Conservation (phyloP, 208 protist genomes). For the Strigomonas culicis region DNA sequence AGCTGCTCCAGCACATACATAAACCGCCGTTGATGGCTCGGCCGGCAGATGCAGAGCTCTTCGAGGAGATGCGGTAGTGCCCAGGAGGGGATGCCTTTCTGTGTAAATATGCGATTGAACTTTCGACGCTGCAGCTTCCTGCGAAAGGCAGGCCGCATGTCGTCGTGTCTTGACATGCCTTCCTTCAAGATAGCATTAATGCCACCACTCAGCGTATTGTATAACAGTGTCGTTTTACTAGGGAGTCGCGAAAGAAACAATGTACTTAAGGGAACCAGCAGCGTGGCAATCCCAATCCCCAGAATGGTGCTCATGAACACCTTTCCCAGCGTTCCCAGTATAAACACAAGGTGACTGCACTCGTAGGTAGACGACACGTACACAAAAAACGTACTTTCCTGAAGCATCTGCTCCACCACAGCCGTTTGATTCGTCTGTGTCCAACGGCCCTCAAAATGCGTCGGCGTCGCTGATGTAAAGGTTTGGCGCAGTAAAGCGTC, state of each 20-base stretch:
- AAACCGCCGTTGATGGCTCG: conserved; percentile 56
- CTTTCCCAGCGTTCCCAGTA: conserved; percentile 49
- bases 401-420: conserved; percentile 24
- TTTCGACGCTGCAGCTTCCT: conserved; percentile 49
- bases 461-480: conserved; percentile 47
- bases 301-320: conserved; percentile 31
- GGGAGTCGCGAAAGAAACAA: conserved; percentile 42
- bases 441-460: conserved; percentile 28
- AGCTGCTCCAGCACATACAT: conserved; percentile 65
- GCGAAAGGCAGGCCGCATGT: conserved; percentile 67
- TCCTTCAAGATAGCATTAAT: conserved; percentile 35
- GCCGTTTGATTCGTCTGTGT: conserved; percentile 36
- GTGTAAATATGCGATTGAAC: conserved; percentile 51
- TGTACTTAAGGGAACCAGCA: conserved; percentile 51
- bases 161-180: conserved; percentile 51
- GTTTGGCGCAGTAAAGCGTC: conserved; percentile 41
- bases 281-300: conserved; percentile 45
- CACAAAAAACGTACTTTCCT: conserved; percentile 3
- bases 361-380: conserved; percentile 21
- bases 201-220: conserved; percentile 53
- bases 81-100: conserved; percentile 64
- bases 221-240: conserved; percentile 41
- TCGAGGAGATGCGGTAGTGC: conserved; percentile 72
- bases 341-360: conserved; percentile 34
- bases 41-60: conserved; percentile 65